Base-by-base conservation (phyloP, 164 flowering plant species). In the Chimonanthus praecox region DNA sequence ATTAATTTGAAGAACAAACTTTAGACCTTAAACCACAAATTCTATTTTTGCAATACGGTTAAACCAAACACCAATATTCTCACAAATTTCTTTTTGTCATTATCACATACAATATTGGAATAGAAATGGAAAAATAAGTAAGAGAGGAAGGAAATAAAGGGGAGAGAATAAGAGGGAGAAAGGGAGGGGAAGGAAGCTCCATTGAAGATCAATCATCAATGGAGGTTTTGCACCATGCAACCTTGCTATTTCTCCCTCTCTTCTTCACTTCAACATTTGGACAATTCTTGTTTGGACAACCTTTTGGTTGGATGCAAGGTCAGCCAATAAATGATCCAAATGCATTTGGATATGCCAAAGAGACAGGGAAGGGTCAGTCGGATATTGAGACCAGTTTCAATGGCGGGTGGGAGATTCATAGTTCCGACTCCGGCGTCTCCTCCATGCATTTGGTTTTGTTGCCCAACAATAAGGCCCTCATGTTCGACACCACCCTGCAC, bases 361-460 rank as follows among this genome's bases (percentile, higher is more conserved):
- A 4, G n/a, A 21, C 49, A 45, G 5, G 4, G 48, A 49, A 48
- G 47, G 2, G 61, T 7, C 33, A 33, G 33, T 33, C 33, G 33
- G 80, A 58, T 6, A 64, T 62, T 18, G 78, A 33, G 47, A 80
- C 80, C 3, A 4, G 7, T 1, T 82, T 18, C 15, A 50, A 7
- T n/a, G 94, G 97, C 0, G 2, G 6, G 1, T 92, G 96, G 98
- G 85, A 84, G 76, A 9, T 90, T 9, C 75, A 71, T 51, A 54
- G 73, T 2, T 3, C 6, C 5, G 82, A 83, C 69, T 80, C 93
- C 0, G 90, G 92, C 3, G 86, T 90, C 7, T 83, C 94, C 0
- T 86, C 90, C 64, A 93, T 93, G 97, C 97, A 93, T 46, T 2
- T 87, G 9, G 75, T 73, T n/a, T 47, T 91, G 67, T 49, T 91